Evolutionary conservation across 225 moss, liverwort and hornwort species (phyloP).

Genomic region (Antitrichia curtipendula): DNA sequence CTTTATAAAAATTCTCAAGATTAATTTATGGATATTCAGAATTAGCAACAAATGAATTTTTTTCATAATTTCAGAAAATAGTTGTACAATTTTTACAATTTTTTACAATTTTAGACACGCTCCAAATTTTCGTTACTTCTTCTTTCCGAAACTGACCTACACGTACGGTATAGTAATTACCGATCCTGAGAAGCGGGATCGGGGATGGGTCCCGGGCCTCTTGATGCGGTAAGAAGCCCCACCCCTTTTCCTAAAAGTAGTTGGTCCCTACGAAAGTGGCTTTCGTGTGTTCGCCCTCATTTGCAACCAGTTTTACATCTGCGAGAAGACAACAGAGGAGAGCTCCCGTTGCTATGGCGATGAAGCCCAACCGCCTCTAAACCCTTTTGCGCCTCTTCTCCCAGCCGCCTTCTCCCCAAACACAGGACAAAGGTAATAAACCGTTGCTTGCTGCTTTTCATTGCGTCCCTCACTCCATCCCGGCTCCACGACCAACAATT

Average conservation of each 20-base stretch:
- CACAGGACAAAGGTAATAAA: background rate
- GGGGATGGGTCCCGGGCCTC: too few relatives aligned
- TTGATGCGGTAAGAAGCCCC: too few relatives aligned
- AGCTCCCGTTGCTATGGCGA: background rate
- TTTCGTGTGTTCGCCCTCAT: background rate
- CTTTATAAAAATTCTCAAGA: too few relatives aligned
- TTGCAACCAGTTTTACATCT: background rate
- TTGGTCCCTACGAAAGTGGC: background rate
- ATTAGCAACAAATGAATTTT: too few relatives aligned
- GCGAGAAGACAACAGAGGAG: background rate
- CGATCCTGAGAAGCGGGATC: background rate
- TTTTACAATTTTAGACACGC: too few relatives aligned
- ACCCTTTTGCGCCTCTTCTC: background rate
- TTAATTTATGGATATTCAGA: too few relatives aligned
- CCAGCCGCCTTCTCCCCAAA: background rate
- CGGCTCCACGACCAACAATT: background rate
- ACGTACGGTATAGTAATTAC: too few relatives aligned
- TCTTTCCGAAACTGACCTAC: too few relatives aligned
- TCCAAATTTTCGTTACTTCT: too few relatives aligned
- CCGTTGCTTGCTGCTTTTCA: background rate
- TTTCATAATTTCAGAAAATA: too few relatives aligned
- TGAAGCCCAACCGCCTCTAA: background rate
- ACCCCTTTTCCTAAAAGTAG: background rate
- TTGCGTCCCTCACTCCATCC: background rate
- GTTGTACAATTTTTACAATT: too few relatives aligned